A percentile compares a stretch with the other conserved stretches of the same genome.
phyloP scores from a whole-genome alignment of 495 filamentous ascomycete species.

The Penicillium antarcticum region DNA sequence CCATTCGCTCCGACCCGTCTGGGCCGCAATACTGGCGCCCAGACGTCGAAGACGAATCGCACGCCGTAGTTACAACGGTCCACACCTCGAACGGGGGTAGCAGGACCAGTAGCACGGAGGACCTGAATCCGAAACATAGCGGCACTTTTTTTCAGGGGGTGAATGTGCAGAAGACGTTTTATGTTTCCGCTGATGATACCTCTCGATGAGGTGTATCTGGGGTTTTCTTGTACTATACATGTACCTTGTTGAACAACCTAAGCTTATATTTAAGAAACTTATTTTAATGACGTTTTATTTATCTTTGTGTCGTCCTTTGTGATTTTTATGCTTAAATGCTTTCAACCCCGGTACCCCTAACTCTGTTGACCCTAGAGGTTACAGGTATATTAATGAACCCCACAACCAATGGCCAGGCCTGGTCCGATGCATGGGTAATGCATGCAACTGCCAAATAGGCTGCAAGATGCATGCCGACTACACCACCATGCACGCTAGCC shows the following conservation, averaged over 20 bases:
- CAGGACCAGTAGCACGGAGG: constrained; percentile 36
- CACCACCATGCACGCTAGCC: not conserved
- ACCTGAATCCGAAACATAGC: constrained; percentile 30
- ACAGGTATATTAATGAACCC: too few species aligned
- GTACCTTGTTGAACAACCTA: too few species aligned
- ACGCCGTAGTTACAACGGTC: constrained; percentile 30
- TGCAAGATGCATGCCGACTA: not conserved
- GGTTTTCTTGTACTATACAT: too few species aligned
- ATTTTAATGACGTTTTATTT: too few species aligned
- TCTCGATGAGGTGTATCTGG: not conserved
- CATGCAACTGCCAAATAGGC: not conserved
- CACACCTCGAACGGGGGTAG: constrained; percentile 27
- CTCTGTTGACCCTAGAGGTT: too few species aligned
- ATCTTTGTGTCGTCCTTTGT: too few species aligned
- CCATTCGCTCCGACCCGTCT: constrained; percentile 15
- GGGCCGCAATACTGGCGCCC: constrained; percentile 32
- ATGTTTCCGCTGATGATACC: constrained; percentile 27
- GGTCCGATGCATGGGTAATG: not conserved
- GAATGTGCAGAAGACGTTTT: constrained; percentile 41
- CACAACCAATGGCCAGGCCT: too few species aligned
- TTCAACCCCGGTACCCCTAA: too few species aligned
- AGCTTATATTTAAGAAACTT: too few species aligned
- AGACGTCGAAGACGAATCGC: constrained; percentile 28
- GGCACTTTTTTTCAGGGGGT: constrained; percentile 26
- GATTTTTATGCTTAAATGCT: too few species aligned